Percentiles rank a stretch among this genome's conserved stretches.
Evolutionary conservation across 164 flowering plant species (phyloP).

Genomic region (Sextonia rubra): DNA sequence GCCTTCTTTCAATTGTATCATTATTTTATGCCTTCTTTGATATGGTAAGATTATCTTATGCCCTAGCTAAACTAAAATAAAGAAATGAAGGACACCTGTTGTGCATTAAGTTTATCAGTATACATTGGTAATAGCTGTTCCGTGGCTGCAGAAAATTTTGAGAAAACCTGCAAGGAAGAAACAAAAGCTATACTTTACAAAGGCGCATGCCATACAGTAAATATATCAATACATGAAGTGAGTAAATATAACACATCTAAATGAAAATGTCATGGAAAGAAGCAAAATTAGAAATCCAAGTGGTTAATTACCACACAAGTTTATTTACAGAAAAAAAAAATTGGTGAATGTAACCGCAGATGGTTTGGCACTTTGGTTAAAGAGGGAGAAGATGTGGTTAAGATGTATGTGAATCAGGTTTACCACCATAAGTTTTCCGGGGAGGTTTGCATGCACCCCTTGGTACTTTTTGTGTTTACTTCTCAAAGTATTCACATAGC

Average conservation of each 20-base stretch:
- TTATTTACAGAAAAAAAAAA: too few relatives aligned
- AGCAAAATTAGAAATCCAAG: background rate
- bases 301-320: too few relatives aligned
- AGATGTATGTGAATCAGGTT: too few relatives aligned
- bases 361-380: too few relatives aligned
- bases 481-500: too few relatives aligned
- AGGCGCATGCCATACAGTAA: background rate
- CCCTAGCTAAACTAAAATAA: background rate
- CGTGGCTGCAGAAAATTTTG: constrained; percentile 31
- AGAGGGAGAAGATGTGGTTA: too few relatives aligned
- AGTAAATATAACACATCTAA: background rate
- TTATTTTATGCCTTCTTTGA: background rate
- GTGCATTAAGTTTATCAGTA: constrained; percentile 33
- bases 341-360: too few relatives aligned
- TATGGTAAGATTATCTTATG: background rate
- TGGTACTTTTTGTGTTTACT: too few relatives aligned
- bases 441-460: too few relatives aligned
- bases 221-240: background rate
- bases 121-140: constrained; percentile 31
- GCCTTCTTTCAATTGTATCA: too few relatives aligned
- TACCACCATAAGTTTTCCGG: too few relatives aligned
- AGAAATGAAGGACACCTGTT: constrained; percentile 32
- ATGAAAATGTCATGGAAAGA: background rate
- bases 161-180: constrained; percentile 42
- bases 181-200: background rate